These are phyloP conservation scores for Nicotiana benthamiana DNA, from an alignment of 257 asterid species.

Conservation along the genomic window DNA sequence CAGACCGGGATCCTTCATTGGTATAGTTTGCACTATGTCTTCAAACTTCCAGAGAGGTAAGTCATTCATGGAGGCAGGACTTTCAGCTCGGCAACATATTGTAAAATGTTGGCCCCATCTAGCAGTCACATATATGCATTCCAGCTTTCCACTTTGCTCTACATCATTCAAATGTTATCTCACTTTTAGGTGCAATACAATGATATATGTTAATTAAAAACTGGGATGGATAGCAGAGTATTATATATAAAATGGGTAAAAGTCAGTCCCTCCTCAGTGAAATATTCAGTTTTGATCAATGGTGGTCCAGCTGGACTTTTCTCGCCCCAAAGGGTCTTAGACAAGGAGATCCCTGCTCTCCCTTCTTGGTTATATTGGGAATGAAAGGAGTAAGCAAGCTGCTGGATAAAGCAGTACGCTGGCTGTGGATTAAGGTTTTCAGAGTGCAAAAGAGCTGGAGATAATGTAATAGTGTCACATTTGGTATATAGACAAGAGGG, in stretches of 20 bases:
- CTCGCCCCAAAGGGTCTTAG: neutral
- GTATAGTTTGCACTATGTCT: constrained; percentile 68
- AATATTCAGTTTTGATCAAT: neutral
- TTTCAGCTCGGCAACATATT: constrained; percentile 93
- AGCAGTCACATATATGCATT: constrained; percentile 85
- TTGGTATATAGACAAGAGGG: too few species aligned
- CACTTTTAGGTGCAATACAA: constrained; percentile 8
- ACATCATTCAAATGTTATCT: constrained; percentile 33
- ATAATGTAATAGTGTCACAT: neutral
- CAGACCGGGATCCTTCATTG: constrained; percentile 80
- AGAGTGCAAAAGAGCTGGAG: neutral
- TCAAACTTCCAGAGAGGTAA: constrained; percentile 94
- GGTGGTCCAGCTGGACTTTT: neutral
- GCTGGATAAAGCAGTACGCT: neutral
- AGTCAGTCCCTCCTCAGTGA: neutral
- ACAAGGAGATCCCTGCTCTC: neutral
- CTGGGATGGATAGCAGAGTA: neutral
- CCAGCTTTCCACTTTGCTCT: constrained; percentile 98
- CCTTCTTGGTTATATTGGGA: neutral
- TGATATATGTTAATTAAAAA: constrained; percentile 4
- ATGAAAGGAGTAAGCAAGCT: neutral
- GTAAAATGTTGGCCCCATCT: constrained; percentile 81
- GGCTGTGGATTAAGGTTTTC: neutral
- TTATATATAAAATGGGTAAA: neutral
- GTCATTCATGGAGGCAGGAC: constrained; percentile 92